Conservation (phyloP, 305 asterid species). For the Ilex paraguariensis region DNA sequence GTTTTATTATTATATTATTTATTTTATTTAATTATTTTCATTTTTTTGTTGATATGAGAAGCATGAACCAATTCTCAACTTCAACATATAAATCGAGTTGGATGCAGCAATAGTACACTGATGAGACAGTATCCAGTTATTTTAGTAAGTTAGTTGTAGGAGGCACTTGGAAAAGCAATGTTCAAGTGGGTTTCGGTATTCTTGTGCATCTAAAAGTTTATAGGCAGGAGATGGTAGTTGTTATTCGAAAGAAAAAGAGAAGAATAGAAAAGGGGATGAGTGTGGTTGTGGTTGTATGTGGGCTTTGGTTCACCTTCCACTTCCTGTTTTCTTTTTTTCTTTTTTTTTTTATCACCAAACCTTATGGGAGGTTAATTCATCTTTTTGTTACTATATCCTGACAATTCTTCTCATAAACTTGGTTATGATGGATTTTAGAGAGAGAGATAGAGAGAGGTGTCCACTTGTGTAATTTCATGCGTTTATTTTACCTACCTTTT, state of each 20-base stretch:
- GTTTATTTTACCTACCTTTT: constrained; percentile 24
- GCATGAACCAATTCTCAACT: not conserved
- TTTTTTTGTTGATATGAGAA: too few relatives aligned
- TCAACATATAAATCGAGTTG: too few relatives aligned
- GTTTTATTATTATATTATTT: too few relatives aligned
- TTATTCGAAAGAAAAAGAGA: constrained; percentile 1
- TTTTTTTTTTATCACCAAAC: constrained; percentile 12
- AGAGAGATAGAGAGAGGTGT: constrained; percentile 5
- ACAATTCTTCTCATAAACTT: constrained; percentile 13
- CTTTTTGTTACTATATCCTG: constrained; percentile 12
- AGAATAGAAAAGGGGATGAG: constrained; percentile 15
- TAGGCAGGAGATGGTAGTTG: too few relatives aligned
- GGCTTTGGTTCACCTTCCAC: constrained; percentile 77
- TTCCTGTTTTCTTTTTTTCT: constrained; percentile 4
- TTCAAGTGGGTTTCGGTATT: too few relatives aligned
- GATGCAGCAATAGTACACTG: too few relatives aligned
- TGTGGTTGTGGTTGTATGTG: constrained; percentile 59
- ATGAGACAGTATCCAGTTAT: too few relatives aligned
- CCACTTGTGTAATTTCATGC: constrained; percentile 17
- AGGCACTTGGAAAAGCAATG: too few relatives aligned
- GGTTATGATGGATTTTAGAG: constrained; percentile 9
- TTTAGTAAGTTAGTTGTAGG: too few relatives aligned
- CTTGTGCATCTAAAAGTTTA: too few relatives aligned
- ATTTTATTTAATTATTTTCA: too few relatives aligned
- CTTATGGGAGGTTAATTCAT: constrained; percentile 25